Evolutionary conservation across 163 green algal genomes (phyloP), one percentile per base, ranked within the genome.

Genomic region (Chlamydomonas reinhardtii): DNA sequence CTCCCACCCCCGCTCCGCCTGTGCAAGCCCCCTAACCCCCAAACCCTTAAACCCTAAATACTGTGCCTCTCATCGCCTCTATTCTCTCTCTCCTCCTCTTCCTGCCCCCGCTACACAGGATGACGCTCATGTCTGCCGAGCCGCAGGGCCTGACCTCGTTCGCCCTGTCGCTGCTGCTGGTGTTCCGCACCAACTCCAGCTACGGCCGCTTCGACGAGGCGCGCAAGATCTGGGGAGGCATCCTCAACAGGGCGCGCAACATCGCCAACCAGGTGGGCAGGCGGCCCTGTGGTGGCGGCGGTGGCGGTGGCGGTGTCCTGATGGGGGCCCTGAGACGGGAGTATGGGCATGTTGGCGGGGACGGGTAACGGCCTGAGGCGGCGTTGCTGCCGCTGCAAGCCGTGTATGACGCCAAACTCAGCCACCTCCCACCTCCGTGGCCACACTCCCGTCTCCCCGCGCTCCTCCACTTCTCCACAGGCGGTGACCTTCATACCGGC

Each of bases 201-300:
- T 88, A 88, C 74, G 74, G 74, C 35, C 73, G 83, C 25, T 88
- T 88, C 66, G 83, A 88, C n/a, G 96, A 98, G 71, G 95, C 94
- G 15, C 91, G 94, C 11, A 96, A 92, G 84, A 82, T 97, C 39
- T 98, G 95, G 96, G 95, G 93, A 27, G 75, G 83, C 35, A 87
- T 97, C 32, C 89, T 94, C 27, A 97, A 97, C 89, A 76, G 94
- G 35, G 86, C 83, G 4, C 91, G 96, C 22, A 96, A 98, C 89
- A 88, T 97, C 20, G 89, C 94, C 43, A 93, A 95, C n/a, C 95
- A 97, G 91, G 90, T 93, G 73, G 0, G 73, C 1, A 29, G 68
- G 71, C 2, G 37, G 34, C n/a, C n/a, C n/a, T n/a, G n/a, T n/a
- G 32, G 4, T 25, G 4, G 17, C 8, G n/a, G 25, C n/a, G 4